Base-by-base conservation (phyloP, 78 protist genomes). In the Andalucia godoyi region DNA sequence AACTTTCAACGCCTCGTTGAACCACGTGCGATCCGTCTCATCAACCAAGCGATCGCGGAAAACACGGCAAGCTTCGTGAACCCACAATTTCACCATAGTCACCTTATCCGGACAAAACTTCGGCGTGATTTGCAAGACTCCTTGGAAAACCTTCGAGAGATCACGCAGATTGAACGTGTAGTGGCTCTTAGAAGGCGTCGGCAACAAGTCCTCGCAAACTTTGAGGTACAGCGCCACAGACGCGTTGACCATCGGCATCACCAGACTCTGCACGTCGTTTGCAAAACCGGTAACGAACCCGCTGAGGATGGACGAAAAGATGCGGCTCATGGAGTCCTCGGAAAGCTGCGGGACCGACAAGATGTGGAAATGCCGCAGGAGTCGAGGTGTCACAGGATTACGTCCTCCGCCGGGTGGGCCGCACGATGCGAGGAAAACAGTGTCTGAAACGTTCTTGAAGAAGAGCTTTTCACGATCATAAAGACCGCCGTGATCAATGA, bases 81-180 rank as follows among this genome's bases (percentile, higher is more conserved):
- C 1, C 86, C 86, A 85, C 15, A 77, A 32, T 3, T 73, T 2
- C n/a, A 70, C 15, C 21, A 86, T 15, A 15, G 45, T 4, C 21
- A 36, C 59, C 29, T 29, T 8, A 18, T 2, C 29, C 4, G 51
- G 9, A 5, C 40, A 33, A 13, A 41, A 33, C 4, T 25, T 32
- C 32, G 67, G 30, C 15, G 1, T 29, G 13, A 67, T 76, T 42
- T 6, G 27, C 36, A 81, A 59, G n/a, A 80, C 9, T 30, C 90
- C 90, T 30, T 69, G 80, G 29, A 72, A 18, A 10, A 81, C 76
- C 45, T 57, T 52, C 43, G 76, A 41, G 23, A 84, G 30, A 29
- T 87, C 93, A 27, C 93, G 76, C 46, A 87, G 77, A 61, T 84
- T 87, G 87, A 87, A 87, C 2, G 93, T 84, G 74, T 87, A 87